Conservation (phyloP, 148 eudicot species). For the Rhododendron griersonianum region DNA sequence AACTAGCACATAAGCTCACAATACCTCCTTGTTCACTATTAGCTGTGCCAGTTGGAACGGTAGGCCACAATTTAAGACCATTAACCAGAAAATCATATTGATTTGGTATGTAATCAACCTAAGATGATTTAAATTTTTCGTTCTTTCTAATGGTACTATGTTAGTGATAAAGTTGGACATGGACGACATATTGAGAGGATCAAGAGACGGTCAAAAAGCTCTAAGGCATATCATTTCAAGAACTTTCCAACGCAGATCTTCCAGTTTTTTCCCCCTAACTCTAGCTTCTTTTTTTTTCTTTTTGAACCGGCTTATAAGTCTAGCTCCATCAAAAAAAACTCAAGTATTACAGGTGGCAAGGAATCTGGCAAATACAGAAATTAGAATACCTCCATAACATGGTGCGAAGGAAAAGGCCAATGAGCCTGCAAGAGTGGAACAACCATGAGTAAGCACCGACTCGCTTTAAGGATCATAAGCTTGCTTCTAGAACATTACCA, state of each 20-base stretch:
- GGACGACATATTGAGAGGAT: neutral
- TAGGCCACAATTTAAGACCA: neutral
- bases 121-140: neutral
- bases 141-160: neutral
- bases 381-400: slow-evolving; percentile 74
- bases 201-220: neutral
- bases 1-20: neutral
- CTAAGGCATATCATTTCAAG: neutral
- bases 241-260: neutral
- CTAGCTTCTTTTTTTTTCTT: neutral
- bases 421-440: slow-evolving; percentile 63
- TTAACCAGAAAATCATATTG: neutral
- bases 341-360: neutral
- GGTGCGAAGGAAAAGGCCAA: slow-evolving; percentile 86
- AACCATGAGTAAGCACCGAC: slow-evolving; percentile 7
- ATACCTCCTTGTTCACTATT: neutral
- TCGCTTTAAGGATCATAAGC: neutral
- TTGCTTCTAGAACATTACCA: neutral
- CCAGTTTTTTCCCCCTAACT: neutral
- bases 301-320: neutral
- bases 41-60: neutral
- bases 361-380: neutral
- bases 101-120: neutral
- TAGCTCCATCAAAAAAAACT: neutral
- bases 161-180: neutral